phyloP scores from a whole-genome alignment of 73 alveolate genomes.

The Paramecium pentaurelia region DNA sequence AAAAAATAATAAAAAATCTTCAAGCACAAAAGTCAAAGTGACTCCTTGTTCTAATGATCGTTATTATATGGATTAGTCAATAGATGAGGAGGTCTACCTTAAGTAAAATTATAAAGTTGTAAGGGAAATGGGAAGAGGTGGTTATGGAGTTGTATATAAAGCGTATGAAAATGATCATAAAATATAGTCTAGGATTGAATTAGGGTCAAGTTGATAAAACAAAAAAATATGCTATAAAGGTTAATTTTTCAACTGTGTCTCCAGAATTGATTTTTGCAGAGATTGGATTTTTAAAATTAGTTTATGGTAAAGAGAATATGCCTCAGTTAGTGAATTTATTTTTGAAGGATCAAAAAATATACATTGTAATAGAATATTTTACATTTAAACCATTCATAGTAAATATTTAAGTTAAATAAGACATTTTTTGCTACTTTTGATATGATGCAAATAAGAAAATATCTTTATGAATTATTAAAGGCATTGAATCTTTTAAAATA shows the following conservation, averaged over 20 bases:
- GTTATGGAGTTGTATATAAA: conserved; percentile 61
- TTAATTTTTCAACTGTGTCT: conserved; percentile 58
- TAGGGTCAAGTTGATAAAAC: conserved; percentile 22
- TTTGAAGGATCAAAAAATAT: conserved; percentile 52
- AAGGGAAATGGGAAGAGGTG: conserved; percentile 62
- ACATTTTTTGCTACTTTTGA: conserved; percentile 67
- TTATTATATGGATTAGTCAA: conserved; percentile 4
- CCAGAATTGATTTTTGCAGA: conserved; percentile 61
- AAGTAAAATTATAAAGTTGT: conserved; percentile 32
- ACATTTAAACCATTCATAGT: conserved; percentile 53
- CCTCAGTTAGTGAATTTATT: conserved; percentile 55
- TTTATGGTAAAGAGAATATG: conserved; percentile 40
- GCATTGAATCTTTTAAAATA: conserved; percentile 77
- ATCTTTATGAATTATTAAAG: conserved; percentile 79
- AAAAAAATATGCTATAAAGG: conserved; percentile 58
- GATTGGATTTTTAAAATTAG: conserved; percentile 52
- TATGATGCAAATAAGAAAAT: conserved; percentile 67
- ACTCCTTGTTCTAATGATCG: conserved; percentile 35
- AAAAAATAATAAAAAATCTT: not conserved
- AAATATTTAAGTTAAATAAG: not conserved
- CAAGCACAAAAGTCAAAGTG: not conserved
- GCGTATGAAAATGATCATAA: conserved; percentile 22
- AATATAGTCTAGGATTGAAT: not conserved
- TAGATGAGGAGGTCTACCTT: conserved; percentile 27
- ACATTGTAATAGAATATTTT: conserved; percentile 58